Evolutionary conservation across 2,329 filamentous ascomycete genomes (phyloP), one percentile per base, ranked within the genome.

Genomic region (Microsporum canis): DNA sequence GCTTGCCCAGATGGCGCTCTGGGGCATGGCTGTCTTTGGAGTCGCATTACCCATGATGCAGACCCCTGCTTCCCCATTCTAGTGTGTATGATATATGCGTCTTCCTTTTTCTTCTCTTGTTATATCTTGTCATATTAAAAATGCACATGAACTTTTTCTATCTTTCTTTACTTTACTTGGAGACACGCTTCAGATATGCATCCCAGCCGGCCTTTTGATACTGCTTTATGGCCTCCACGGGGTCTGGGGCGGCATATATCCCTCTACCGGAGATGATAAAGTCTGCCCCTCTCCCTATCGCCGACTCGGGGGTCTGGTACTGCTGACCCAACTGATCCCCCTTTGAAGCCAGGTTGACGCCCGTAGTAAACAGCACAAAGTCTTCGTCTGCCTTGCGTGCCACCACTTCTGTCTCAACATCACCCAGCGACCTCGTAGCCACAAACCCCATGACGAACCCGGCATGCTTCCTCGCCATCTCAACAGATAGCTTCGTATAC

Each of bases 351-450:
- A 78, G 69, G 63, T 78, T 78, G 57, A 79, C 75, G 5, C 77
- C 77, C 0, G 77, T 79, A 5, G 77, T 79, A 66, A 79, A 79
- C 5, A 79, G 73, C 2, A 79, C 74, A 63, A 79, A 79, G 63
- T 79, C 77, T 65, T 78, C 77, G 17, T 70, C 69, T 3, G 72
- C 71, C 2, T 65, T 62, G 8, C 53, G 62, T 0, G 63, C 65
- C 23, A 29, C 5, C 8, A 17, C 23, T 8, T 36, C 65, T 65
- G 75, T 70, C 60, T 73, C 71, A 55, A 76, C 69, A 60, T 73
- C 72, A 3, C 70, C 71, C 55, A 79, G 62, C 39, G 76, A 69
- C 49, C 70, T 70, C 23, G 76, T 79, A 36, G 75, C 73, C 58
- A 79, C 76, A 63, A 78, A 79, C 14, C 77, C 77, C 63, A 78